phyloP scores from a whole-genome alignment of 257 asterid genomes.

The Solanum boliviense region DNA sequence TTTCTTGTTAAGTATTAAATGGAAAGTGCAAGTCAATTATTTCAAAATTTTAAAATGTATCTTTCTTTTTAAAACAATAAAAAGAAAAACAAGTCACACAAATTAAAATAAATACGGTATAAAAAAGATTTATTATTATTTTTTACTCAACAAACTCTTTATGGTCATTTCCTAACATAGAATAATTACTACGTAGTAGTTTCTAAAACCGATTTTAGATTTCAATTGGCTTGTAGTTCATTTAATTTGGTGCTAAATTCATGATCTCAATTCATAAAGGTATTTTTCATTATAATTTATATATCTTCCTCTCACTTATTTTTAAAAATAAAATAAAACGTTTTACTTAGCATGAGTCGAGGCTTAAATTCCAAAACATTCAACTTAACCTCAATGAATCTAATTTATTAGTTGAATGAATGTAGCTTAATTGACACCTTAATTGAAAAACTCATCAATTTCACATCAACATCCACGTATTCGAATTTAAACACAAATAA shows the following conservation, averaged over 20 bases:
- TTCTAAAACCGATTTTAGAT: too few species aligned
- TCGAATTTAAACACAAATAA: background rate
- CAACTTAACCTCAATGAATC: too few species aligned
- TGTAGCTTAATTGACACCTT: background rate
- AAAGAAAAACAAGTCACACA: too few species aligned
- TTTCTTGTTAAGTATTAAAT: background rate
- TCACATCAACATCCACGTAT: background rate
- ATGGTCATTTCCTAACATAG: too few species aligned
- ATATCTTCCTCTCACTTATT: background rate
- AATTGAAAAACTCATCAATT: background rate
- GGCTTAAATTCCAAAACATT: too few species aligned
- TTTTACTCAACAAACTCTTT: background rate
- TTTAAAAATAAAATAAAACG: too few species aligned
- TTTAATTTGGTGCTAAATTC: background rate
- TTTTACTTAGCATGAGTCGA: background rate
- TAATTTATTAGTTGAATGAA: background rate
- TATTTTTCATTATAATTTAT: too few species aligned
- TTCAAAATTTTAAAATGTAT: too few species aligned
- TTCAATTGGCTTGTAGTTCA: background rate
- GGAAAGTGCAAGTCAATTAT: background rate
- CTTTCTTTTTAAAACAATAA: too few species aligned
- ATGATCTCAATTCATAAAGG: background rate
- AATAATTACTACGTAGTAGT: too few species aligned
- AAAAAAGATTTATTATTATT: too few species aligned
- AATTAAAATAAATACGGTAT: too few species aligned